Evolutionary conservation across 192 early-diverging fungal genomes (phyloP).

Genomic region (Mortierella claussenii): DNA sequence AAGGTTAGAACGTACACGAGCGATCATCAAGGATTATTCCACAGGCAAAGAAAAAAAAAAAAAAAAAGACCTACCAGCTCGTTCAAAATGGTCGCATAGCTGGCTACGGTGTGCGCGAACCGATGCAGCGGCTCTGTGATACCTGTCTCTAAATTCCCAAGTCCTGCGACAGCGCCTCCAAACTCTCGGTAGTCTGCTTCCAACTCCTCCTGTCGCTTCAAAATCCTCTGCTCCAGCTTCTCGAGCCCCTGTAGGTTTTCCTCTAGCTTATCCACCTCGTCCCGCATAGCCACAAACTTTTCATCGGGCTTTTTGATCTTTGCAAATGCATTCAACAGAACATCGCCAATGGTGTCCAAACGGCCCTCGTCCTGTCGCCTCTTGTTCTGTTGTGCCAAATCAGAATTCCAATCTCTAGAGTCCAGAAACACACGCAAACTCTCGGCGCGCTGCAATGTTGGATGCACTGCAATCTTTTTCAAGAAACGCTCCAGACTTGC

Average conservation of each 20-base stretch:
- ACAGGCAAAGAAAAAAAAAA: too few species aligned
- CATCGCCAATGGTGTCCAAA: slow-evolving; percentile 87
- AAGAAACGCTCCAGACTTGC: slow-evolving; percentile 87
- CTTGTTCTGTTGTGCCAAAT: slow-evolving; percentile 56
- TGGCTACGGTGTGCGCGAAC: slow-evolving; percentile 78
- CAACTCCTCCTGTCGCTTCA: slow-evolving; percentile 81
- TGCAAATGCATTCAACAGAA: slow-evolving; percentile 86
- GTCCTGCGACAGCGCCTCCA: slow-evolving; percentile 76
- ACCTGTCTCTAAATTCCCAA: slow-evolving; percentile 88
- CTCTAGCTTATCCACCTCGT: slow-evolving; percentile 83
- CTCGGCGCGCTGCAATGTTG: slow-evolving; percentile 76
- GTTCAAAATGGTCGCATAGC: slow-evolving; percentile 73
- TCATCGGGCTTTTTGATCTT: slow-evolving; percentile 92
- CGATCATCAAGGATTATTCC: too few species aligned
- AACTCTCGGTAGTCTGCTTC: slow-evolving; percentile 84
- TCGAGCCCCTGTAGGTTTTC: slow-evolving; percentile 92
- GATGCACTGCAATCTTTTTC: slow-evolving; percentile 83
- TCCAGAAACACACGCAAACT: slow-evolving; percentile 85
- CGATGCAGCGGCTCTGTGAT: slow-evolving; percentile 80
- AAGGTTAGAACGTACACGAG: neutral
- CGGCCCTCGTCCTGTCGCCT: slow-evolving; percentile 63
- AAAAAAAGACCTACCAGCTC: slow-evolving; percentile 67
- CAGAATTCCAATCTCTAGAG: slow-evolving; percentile 74
- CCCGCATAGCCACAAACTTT: slow-evolving; percentile 84
- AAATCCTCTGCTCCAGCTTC: slow-evolving; percentile 77